Conservation (phyloP, 768 basidiomycete genomes). For the Mycena capillaripes region DNA sequence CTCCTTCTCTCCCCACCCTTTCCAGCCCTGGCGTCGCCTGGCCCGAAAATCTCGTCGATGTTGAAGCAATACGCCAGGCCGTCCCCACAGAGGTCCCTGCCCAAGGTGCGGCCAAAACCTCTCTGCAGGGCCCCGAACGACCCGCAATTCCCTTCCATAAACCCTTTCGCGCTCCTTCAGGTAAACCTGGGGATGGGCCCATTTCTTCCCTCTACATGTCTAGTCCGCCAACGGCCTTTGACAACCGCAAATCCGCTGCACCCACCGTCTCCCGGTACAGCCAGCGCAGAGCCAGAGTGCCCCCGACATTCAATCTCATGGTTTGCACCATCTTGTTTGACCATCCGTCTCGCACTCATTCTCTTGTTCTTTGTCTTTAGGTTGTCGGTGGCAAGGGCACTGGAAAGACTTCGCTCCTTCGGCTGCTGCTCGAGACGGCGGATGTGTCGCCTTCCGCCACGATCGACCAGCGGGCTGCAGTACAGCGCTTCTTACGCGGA, state of each 20-base stretch:
- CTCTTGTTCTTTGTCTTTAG: constrained; percentile 53
- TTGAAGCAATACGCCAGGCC: constrained; percentile 71
- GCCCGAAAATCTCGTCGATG: constrained; percentile 87
- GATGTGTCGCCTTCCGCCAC: constrained; percentile 86
- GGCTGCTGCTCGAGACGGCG: constrained; percentile 86
- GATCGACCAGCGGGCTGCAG: constrained; percentile 74
- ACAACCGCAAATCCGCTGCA: constrained; percentile 62
- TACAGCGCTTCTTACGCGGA: constrained; percentile 76
- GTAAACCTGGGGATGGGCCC: constrained; percentile 60
- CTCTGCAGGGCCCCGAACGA: constrained; percentile 66
- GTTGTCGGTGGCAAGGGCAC: constrained; percentile 86
- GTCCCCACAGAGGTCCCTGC: constrained; percentile 52
- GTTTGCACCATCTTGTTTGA: constrained; percentile 53
- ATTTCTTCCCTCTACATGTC: constrained; percentile 84
- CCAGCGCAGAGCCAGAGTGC: constrained; percentile 74
- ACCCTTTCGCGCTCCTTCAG: constrained; percentile 76
- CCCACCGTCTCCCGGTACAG: constrained; percentile 62
- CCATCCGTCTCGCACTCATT: constrained; percentile 21
- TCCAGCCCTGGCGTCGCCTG: constrained; percentile 83
- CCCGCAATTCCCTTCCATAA: constrained; percentile 84
- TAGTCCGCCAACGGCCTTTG: constrained; percentile 73
- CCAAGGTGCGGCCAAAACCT: constrained; percentile 81
- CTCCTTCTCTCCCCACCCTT: constrained; percentile 86
- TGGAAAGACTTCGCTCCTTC: constrained; percentile 88
- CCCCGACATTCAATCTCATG: constrained; percentile 91